Base-by-base conservation (phyloP, 2,329 filamentous ascomycete genomes). In the Colletotrichum sp. region DNA sequence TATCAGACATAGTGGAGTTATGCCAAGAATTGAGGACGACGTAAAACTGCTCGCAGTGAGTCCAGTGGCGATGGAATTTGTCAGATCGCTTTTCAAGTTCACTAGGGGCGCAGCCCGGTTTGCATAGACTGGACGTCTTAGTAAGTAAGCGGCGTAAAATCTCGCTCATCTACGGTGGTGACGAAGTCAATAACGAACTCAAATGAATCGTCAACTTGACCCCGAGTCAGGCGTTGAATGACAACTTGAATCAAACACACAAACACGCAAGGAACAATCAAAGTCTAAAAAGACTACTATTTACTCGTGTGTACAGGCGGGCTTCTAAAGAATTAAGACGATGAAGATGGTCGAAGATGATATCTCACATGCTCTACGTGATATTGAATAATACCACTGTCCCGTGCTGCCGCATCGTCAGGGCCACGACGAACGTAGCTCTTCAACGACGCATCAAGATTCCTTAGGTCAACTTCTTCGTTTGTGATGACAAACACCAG, bases 61-160 rank as follows among this genome's bases (percentile, higher is more conserved):
- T n/a, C 3, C 18, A n/a, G 9, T n/a, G 38, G 18, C 38, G 38
- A 43, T 43, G 38, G 9, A 12, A 43, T 12, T 4, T n/a, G 18
- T 43, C 38, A n/a, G 18, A 3, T n/a, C 1, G 5, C 16, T 43
- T 10, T 5, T 5, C 8, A 43, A 6, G 16, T 10, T 43, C 8
- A 10, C 1, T 43, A 5, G 16, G 16, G 16, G 16, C 36, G 36
- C 36, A 18, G 8, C 26, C 26, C 26, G 26, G 36, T 0, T n/a
- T n/a, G 16, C 16, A 3, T n/a, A 8, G 36, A 5, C 1, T 8
- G 7, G 15, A 2, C 15, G 15, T 18, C 36, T 18, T 1, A 5
- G 4, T 38, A 38, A 8, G 15, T 38, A 8, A 5, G 34, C 34
- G 15, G 34, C 15, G 6, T 34, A 1, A 18, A 5, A 43, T 43